phyloP scores from a whole-genome alignment of 805 yeast species.

The Naumovozyma baii region DNA sequence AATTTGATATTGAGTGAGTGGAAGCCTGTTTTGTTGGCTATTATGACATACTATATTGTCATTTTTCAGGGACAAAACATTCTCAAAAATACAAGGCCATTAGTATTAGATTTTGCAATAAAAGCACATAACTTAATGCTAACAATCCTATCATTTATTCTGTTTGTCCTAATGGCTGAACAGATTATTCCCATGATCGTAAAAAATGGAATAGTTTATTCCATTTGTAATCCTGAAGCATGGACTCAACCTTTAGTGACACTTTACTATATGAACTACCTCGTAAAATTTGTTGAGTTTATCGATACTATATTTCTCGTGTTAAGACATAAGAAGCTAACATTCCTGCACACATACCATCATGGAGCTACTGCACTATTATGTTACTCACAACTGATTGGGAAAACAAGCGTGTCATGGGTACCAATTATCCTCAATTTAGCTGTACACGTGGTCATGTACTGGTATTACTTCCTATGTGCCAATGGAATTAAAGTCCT shows the following conservation, averaged over 20 bases:
- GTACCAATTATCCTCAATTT: conserved; percentile 84
- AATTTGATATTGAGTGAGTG: conserved; percentile 59
- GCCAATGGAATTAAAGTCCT: conserved; percentile 91
- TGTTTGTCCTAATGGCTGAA: conserved; percentile 66
- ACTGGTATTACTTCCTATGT: conserved; percentile 90
- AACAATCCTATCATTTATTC: conserved; percentile 55
- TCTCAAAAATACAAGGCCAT: conserved; percentile 49
- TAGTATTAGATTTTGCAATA: conserved; percentile 64
- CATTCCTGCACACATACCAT: conserved; percentile 91
- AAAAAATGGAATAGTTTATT: conserved; percentile 68
- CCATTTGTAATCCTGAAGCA: conserved; percentile 68
- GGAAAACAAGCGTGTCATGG: conserved; percentile 88
- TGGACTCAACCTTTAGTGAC: conserved; percentile 80
- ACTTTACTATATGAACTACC: conserved; percentile 81
- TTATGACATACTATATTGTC: conserved; percentile 60
- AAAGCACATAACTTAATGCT: conserved; percentile 76
- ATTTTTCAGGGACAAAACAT: conserved; percentile 78
- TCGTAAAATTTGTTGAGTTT: conserved; percentile 82
- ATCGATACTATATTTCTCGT: conserved; percentile 88
- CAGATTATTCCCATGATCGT: conserved; percentile 74
- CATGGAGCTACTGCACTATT: conserved; percentile 96
- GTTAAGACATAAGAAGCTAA: conserved; percentile 80
- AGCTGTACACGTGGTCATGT: conserved; percentile 92
- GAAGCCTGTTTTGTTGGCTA: conserved; percentile 45
- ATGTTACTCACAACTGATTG: conserved; percentile 87